Evolutionary conservation across 2,329 filamentous ascomycete species (phyloP).

Genomic region (Chaetoscypha palmicola): DNA sequence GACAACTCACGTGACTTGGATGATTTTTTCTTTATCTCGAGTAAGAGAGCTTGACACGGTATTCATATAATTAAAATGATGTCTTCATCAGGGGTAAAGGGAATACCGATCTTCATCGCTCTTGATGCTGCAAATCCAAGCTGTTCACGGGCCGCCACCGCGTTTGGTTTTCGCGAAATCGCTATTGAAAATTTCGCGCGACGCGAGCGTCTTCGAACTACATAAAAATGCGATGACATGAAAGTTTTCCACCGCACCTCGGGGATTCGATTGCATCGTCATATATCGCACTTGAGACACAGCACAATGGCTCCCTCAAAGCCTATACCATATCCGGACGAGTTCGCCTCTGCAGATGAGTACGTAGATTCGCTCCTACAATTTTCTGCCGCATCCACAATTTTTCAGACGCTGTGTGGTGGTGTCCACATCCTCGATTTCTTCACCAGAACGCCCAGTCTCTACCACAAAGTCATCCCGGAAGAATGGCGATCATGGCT

Average conservation of each 20-base stretch:
- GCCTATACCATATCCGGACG: slow-evolving; percentile 23
- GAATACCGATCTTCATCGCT: too few species aligned
- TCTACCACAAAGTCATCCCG: slow-evolving; percentile 73
- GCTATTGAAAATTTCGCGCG: background rate
- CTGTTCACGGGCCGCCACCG: too few species aligned
- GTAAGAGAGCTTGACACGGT: too few species aligned
- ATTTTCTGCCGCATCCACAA: slow-evolving; percentile 66
- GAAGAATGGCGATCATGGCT: slow-evolving; percentile 79
- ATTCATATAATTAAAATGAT: too few species aligned
- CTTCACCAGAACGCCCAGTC: slow-evolving; percentile 75
- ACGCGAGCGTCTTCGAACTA: slow-evolving; percentile 2
- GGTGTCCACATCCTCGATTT: slow-evolving; percentile 98
- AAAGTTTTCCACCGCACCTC: background rate
- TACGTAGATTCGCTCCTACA: slow-evolving; percentile 73
- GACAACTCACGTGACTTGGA: too few species aligned
- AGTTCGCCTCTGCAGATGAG: slow-evolving; percentile 62
- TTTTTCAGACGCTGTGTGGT: slow-evolving; percentile 85
- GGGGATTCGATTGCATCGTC: background rate
- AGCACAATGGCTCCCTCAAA: slow-evolving; percentile 25
- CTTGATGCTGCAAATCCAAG: too few species aligned
- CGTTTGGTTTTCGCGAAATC: too few species aligned
- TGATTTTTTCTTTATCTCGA: too few species aligned
- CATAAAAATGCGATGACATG: slow-evolving; percentile 2
- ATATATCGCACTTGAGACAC: background rate
- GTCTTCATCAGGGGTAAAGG: too few species aligned